phyloP scores from a whole-genome alignment of 225 moss, liverwort and hornwort species.

The Sphagnum tenellum region DNA sequence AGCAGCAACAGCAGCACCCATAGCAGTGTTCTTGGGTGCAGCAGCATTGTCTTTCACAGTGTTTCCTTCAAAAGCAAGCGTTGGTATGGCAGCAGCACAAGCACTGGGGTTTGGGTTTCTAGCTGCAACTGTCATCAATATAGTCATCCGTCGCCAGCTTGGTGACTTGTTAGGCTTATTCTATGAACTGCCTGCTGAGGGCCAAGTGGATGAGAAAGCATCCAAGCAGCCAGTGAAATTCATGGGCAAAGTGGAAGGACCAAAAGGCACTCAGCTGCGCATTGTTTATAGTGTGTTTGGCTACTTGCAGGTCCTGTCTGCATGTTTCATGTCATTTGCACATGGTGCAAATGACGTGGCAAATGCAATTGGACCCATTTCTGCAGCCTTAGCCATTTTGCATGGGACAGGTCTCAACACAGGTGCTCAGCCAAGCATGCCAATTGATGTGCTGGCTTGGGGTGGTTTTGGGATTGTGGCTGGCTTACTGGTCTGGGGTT shows the following conservation, averaged over 20 bases:
- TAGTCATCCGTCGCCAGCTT: conserved; percentile 65
- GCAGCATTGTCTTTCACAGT: conserved; percentile 70
- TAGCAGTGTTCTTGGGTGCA: conserved; percentile 75
- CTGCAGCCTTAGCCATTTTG: conserved; percentile 77
- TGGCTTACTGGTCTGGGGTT: conserved; percentile 84
- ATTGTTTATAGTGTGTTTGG: conserved; percentile 91
- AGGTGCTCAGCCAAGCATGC: conserved; percentile 43
- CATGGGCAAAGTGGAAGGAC: conserved; percentile 57
- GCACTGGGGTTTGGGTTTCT: conserved; percentile 59
- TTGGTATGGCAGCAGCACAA: conserved; percentile 41
- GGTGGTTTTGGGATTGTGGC: conserved; percentile 95
- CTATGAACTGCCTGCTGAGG: conserved; percentile 42
- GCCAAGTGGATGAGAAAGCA: conserved; percentile 12
- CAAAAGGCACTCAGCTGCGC: conserved; percentile 78
- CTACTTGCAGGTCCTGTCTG: conserved; percentile 84
- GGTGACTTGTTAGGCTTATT: conserved; percentile 63
- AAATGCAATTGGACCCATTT: conserved; percentile 92
- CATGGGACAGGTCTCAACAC: conserved; percentile 35
- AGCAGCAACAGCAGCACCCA: conserved; percentile 78
- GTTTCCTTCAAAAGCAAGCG: conserved; percentile 37
- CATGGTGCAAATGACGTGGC: conserved; percentile 96
- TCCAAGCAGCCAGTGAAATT: conserved; percentile 12
- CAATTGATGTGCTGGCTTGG: conserved; percentile 78
- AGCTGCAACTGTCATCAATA: conserved; percentile 61
- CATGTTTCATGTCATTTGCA: conserved; percentile 97